Conservation (phyloP, 345 rosid species). For the Gossypium anomalum region DNA sequence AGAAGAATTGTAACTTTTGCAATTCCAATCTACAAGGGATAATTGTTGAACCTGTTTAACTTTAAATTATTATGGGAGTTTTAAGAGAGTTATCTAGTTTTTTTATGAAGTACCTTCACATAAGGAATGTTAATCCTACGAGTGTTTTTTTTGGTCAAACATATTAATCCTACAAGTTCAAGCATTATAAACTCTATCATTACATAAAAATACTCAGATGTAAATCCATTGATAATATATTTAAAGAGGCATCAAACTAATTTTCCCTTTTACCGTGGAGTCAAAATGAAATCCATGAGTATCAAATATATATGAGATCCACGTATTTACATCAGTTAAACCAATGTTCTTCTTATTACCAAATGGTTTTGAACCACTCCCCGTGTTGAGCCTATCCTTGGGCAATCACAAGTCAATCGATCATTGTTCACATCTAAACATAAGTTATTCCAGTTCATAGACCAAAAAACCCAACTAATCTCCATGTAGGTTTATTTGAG, state of each 20-base stretch:
- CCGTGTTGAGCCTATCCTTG: not conserved
- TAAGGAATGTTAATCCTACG: not conserved
- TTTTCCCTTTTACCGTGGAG: not conserved
- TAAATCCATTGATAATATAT: not conserved
- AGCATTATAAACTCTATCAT: not conserved
- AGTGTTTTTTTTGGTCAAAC: too few species aligned
- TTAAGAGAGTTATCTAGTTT: not conserved
- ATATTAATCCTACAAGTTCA: not conserved
- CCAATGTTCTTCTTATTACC: not conserved
- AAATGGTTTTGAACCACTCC: not conserved
- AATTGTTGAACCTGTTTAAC: not conserved
- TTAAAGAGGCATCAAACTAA: not conserved
- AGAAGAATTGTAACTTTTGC: not conserved
- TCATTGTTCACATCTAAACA: not conserved
- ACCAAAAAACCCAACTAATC: not conserved
- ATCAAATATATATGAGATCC: not conserved
- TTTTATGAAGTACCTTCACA: not conserved
- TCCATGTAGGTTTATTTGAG: not conserved
- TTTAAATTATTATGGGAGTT: not conserved
- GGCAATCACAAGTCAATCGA: not conserved
- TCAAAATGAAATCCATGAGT: not conserved
- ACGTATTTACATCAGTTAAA: not conserved
- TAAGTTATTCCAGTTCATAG: not conserved
- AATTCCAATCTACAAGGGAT: not conserved
- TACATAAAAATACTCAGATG: not conserved